These are phyloP conservation scores for Prunus mira DNA, from an alignment of 306 rosid species.

Conservation along the genomic window DNA sequence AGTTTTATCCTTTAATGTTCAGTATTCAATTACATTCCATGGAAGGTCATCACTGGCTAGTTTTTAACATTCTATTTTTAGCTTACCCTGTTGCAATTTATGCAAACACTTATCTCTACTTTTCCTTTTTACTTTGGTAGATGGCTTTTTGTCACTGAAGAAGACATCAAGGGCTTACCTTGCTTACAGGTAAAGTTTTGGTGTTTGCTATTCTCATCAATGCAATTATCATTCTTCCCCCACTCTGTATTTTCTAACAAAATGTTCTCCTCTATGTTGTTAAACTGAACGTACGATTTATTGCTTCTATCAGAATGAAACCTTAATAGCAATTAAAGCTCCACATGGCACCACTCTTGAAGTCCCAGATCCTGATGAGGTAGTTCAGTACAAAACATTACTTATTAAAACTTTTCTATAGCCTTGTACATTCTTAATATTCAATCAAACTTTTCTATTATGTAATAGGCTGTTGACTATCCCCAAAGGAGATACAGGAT, in stretches of 20 bases:
- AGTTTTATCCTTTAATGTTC: conserved; percentile 20
- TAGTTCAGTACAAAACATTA: conserved; percentile 31
- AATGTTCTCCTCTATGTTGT: conserved; percentile 10
- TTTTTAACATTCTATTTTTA: neutral
- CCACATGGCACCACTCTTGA: conserved; percentile 97
- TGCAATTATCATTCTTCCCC: neutral
- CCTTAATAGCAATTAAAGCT: conserved; percentile 96
- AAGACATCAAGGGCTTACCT: conserved; percentile 89
- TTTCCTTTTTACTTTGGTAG: conserved; percentile 35
- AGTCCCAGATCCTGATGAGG: conserved; percentile 99
- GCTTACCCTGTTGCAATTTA: neutral
- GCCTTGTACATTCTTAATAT: conserved; percentile 20
- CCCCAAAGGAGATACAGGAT: conserved; percentile 94
- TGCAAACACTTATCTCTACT: conserved; percentile 1
- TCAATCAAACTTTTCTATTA: conserved; percentile 28
- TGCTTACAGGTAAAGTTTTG: conserved; percentile 67
- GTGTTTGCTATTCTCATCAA: conserved; percentile 9
- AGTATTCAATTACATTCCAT: conserved; percentile 9
- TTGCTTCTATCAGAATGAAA: conserved; percentile 74
- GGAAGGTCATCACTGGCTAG: neutral
- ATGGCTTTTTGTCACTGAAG: conserved; percentile 95
- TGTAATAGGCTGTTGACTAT: conserved; percentile 79
- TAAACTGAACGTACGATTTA: conserved; percentile 5
- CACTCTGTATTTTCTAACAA: conserved; percentile 10
- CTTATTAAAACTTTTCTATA: conserved; percentile 5